Conservation (phyloP, 768 basidiomycete genomes). For the Leccinum olivaceopallidum region DNA sequence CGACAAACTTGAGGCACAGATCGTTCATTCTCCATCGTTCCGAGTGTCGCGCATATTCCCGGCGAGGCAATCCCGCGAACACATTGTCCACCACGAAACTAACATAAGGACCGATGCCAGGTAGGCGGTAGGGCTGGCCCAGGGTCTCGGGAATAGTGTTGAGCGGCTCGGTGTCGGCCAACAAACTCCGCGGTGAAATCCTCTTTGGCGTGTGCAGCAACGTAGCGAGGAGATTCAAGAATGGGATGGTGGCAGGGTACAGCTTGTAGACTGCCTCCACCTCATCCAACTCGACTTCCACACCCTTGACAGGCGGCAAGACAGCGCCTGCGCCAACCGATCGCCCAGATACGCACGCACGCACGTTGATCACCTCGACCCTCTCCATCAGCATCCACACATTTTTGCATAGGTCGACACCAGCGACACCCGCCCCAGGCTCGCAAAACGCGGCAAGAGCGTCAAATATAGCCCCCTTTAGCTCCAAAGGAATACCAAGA, state of each 20-base stretch:
- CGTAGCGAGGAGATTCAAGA: slow-evolving; percentile 78
- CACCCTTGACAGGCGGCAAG: slow-evolving; percentile 67
- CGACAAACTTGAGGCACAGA: slow-evolving; percentile 79
- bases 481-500: slow-evolving; percentile 80
- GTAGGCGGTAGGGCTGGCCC: slow-evolving; percentile 77
- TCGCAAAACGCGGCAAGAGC: slow-evolving; percentile 81
- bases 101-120: slow-evolving; percentile 83
- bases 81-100: slow-evolving; percentile 89
- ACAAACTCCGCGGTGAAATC: slow-evolving; percentile 57
- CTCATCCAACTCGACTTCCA: slow-evolving; percentile 86
- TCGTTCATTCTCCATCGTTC: slow-evolving; percentile 91
- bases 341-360: slow-evolving; percentile 39
- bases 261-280: slow-evolving; percentile 75
- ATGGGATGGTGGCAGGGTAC: slow-evolving; percentile 90
- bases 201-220: slow-evolving; percentile 84
- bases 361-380: slow-evolving; percentile 82
- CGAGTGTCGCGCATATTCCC: slow-evolving; percentile 72
- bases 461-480: slow-evolving; percentile 85
- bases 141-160: slow-evolving; percentile 80
- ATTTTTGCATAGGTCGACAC: slow-evolving; percentile 77
- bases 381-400: slow-evolving; percentile 46
- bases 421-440: slow-evolving; percentile 70
- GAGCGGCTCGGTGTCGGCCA: slow-evolving; percentile 57
- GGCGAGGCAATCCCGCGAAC: slow-evolving; percentile 69
- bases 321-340: slow-evolving; percentile 28